Percentiles rank a stretch among this genome's conserved stretches.
Conservation (phyloP, 805 yeast species). For the Myxozyma udenii region DNA sequence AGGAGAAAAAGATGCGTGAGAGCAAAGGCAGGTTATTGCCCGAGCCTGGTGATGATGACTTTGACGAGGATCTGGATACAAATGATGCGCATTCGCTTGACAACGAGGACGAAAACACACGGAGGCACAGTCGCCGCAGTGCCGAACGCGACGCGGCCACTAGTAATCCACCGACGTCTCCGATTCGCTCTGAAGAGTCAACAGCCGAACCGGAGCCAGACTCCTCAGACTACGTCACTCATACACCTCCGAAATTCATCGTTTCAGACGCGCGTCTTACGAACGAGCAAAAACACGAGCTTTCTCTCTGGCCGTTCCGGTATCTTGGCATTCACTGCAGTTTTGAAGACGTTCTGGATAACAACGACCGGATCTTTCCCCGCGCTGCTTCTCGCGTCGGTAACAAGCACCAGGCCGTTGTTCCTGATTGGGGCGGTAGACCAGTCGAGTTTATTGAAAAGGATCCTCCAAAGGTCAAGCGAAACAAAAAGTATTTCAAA, state of each 20-base stretch:
- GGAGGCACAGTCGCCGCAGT: too few species aligned
- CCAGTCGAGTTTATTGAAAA: constrained; percentile 52
- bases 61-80: constrained; percentile 5
- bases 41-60: constrained; percentile 14
- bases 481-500: constrained; percentile 33
- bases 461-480: constrained; percentile 33
- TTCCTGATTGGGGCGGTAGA: constrained; percentile 62
- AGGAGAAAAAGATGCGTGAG: constrained; percentile 45
- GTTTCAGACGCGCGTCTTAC: constrained; percentile 30
- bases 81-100: background rate
- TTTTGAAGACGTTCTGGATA: constrained; percentile 72
- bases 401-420: constrained; percentile 58
- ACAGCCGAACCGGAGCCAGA: constrained; percentile 4
- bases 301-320: constrained; percentile 63
- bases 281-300: constrained; percentile 34
- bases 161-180: background rate
- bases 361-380: constrained; percentile 76
- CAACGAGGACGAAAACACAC: too few species aligned
- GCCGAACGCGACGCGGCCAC: background rate
- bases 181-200: background rate
- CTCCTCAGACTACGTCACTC: constrained; percentile 11
- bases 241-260: constrained; percentile 32
- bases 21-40: constrained; percentile 37
- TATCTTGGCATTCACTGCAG: constrained; percentile 73
- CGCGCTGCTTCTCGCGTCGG: constrained; percentile 77